Evolutionary conservation across 148 eudicot genomes (phyloP), one percentile per base, ranked within the genome.

Genomic region (Fallopia convolvulus): DNA sequence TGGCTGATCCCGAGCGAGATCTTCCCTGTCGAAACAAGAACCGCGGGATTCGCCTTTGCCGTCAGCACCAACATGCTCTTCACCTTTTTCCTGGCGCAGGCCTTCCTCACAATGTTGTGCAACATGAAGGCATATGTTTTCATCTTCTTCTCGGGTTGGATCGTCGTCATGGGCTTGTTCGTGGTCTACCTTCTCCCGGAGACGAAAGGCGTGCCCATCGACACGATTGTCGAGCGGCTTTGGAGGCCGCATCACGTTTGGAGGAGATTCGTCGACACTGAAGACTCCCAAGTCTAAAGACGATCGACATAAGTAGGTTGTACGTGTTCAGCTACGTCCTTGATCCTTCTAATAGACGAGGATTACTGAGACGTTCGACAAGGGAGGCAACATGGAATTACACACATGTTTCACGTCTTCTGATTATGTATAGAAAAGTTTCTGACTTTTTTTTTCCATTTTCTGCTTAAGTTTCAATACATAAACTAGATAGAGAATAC

Each of bases 1-100:
- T 83, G 85, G 85, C 47, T 83, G n/a, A 71, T 83, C 32, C 78
- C 85, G 0, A 83, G 85, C 73, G 85, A 83, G 72, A 83, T 76
- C 44, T 80, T 30, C 66, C 85, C 85, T 5, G 39, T 80, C 0
- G 83, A 80, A 72, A 83, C 83, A 0, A 40, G 85, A 48, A 21
- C 78, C 0, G 83, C 85, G 0, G 85, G 85, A 5, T 71, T 58
- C 36, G 76, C 73, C 70, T 42, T 74, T 33, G 83, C 80, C 44
- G 44, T 41, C 44, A 41, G 44, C 44, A 41, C 44, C 44, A 41
- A 41, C 44, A 41, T 41, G 44, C 2, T 83, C 12, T 83, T 47
- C 80, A 83, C 85, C 23, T 83, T 83, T 79, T 17, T 83, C 55
- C 80, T 83, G 0, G 85, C 81, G 12, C 85, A 80, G 55, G 81